Evolutionary conservation across 1,284 basidiomycete genomes (phyloP), one percentile per base, ranked within the genome.

Genomic region (Neolentinus lepideus): DNA sequence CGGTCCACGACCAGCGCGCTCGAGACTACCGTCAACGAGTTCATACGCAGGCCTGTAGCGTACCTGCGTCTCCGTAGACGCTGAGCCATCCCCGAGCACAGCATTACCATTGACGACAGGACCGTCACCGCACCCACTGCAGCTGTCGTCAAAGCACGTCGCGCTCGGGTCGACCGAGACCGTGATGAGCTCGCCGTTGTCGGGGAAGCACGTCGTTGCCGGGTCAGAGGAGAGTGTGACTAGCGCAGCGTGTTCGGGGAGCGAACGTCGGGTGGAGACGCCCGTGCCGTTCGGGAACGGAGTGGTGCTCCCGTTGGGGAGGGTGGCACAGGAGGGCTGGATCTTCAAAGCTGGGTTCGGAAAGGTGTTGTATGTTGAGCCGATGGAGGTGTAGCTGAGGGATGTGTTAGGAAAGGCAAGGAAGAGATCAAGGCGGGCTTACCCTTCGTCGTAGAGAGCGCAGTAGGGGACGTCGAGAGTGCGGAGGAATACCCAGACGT

Each of bases 301-400:
- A n/a, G n/a, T n/a, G n/a, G n/a, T n/a, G n/a, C n/a, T n/a, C n/a
- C n/a, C n/a, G n/a, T n/a, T n/a, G 57, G 54, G 38, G 45, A 51
- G 2, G 35, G 27, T n/a, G 51, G 51, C 52, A 60, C 64, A 66
- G 1, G 54, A 31, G 6, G 64, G 59, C 53, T 62, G 65, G 56
- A 83, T 71, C 24, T 78, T 75, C 4, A 97, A 79, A 0, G 89
- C 80, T 0, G 96, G 96, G 64, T 99, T 99, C 0, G 85, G 93
- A 63, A 86, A 87, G 0, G 97, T 98, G 71, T 98, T 98, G 71
- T 85, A 92, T 1, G 91, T 95, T 16, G 94, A 97, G 22, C 97
- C 96, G 14, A 99, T 80, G 2, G 94, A 97, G 0, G 97, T 99
- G 70, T 97, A 99, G 29, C 93, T 31, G 31, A 24, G 38, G 29